Percentiles rank a stretch among this genome's conserved stretches.
Evolutionary conservation across 768 basidiomycete species (phyloP).

Genomic region (Leccinum barrowsii): DNA sequence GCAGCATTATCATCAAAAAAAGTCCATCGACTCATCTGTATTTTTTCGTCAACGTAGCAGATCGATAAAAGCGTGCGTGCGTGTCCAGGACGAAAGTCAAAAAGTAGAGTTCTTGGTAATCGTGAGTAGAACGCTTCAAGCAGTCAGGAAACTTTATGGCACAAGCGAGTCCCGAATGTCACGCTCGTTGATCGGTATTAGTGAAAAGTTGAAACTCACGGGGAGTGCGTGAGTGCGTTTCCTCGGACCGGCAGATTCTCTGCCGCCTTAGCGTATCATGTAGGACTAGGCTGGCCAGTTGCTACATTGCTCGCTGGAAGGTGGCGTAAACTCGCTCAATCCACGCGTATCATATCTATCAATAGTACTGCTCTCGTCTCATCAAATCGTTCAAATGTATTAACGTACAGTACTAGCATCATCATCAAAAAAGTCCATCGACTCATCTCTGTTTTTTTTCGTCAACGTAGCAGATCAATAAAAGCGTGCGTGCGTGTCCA

Average conservation of each 20-base stretch:
- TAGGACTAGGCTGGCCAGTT: too few relatives aligned
- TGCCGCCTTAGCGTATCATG: too few relatives aligned
- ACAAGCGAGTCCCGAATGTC: neutral
- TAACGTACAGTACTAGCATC: neutral
- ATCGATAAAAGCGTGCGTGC: neutral
- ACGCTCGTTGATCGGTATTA: too few relatives aligned
- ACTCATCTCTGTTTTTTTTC: neutral
- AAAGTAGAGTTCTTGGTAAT: neutral
- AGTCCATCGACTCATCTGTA: neutral
- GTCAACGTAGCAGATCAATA: neutral
- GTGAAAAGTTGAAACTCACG: too few relatives aligned
- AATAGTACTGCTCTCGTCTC: neutral
- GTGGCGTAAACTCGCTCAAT: neutral
- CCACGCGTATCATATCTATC: neutral
- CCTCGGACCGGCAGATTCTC: too few relatives aligned
- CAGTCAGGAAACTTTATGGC: neutral
- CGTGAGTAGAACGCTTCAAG: neutral
- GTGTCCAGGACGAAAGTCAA: neutral
- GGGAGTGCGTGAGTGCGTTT: too few relatives aligned
- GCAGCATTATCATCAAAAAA: neutral
- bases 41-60: neutral
- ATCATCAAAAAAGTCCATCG: neutral
- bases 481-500: neutral
- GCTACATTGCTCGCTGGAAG: too few relatives aligned
- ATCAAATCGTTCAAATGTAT: neutral